Evolutionary conservation across 306 rosid genomes (phyloP), one percentile per base, ranked within the genome.

Genomic region (Vigna hirtella): DNA sequence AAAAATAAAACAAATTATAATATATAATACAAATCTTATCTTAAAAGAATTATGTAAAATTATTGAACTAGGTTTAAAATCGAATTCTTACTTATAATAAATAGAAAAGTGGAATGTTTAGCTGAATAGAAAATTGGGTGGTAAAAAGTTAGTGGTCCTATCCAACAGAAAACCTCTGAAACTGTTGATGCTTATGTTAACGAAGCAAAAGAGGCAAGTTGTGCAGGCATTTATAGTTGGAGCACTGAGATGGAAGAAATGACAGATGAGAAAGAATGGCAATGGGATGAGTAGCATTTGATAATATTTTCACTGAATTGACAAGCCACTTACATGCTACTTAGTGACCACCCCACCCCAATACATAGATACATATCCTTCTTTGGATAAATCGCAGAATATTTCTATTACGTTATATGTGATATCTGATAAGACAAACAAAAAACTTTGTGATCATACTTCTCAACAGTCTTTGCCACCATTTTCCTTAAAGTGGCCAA

Each of bases 401-500:
- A 9, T 76, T 77, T 28, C 58, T 38, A 47, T 71, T 10, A 55
- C 64, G 66, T 67, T 59, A 30, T 58, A 64, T 42, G 14, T 45
- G 50, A 45, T 11, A 45, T 45, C 15, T 68, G 58, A 70, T 36
- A 69, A 82, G 81, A 83, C 77, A 81, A 73, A 79, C 85, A 85
- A 76, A 57, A 81, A 64, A 64, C 14, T 34, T 26, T 57, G 26
- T 51, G 59, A 38, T 70, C 14, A 40, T 0, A 42, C 7, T 34
- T 59, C 36, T 77, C 62, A 79, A 82, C 67, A 84, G 86, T 34
- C 4, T 6, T 79, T 75, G 58, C 78, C 93, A 81, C 86, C 73
- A 85, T 47, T 53, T 47, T 71, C 26, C 5, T 26, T 51, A n/a
- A 79, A 87, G 88, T 89, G 91, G 88, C 58, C 78, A 62, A 72